Percentiles rank a stretch among this genome's conserved stretches.
Conservation (phyloP, 352 stramenopile species). For the Phytophthora rubi region DNA sequence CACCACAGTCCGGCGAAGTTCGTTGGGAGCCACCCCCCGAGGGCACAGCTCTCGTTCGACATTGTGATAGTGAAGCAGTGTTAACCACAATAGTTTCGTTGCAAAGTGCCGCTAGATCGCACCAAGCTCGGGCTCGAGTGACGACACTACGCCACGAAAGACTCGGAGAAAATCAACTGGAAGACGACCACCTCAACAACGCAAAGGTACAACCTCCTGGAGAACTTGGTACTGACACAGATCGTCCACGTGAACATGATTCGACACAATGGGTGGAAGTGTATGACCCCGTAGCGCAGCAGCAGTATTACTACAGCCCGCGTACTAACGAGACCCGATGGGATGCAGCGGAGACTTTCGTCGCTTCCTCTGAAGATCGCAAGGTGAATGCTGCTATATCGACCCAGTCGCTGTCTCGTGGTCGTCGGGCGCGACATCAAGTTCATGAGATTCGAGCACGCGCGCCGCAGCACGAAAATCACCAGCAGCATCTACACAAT, state of each 20-base stretch:
- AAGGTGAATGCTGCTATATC: slow-evolving; percentile 57
- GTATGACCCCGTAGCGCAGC: slow-evolving; percentile 60
- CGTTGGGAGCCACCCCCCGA: slow-evolving; percentile 44
- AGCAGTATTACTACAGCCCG: slow-evolving; percentile 69
- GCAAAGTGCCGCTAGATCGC: slow-evolving; percentile 58
- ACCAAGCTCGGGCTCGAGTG: slow-evolving; percentile 51
- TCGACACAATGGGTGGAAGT: slow-evolving; percentile 60
- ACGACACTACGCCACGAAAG: slow-evolving; percentile 38
- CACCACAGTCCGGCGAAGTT: slow-evolving; percentile 48
- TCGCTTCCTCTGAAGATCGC: slow-evolving; percentile 46
- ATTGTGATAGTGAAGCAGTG: slow-evolving; percentile 47
- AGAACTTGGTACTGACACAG: neutral
- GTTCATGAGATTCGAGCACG: slow-evolving; percentile 12
- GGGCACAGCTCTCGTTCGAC: slow-evolving; percentile 33
- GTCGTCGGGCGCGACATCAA: slow-evolving; percentile 42
- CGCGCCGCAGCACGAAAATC: neutral
- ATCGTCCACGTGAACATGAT: neutral
- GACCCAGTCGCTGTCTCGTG: slow-evolving; percentile 62
- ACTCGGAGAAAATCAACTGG: slow-evolving; percentile 3
- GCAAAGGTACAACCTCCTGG: neutral
- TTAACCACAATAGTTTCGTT: slow-evolving; percentile 50
- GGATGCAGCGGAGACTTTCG: slow-evolving; percentile 48
- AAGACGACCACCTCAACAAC: neutral
- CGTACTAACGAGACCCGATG: slow-evolving; percentile 52
- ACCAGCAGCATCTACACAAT: neutral